Evolutionary conservation across 345 rosid genomes (phyloP).

Genomic region (Citrus medica): DNA sequence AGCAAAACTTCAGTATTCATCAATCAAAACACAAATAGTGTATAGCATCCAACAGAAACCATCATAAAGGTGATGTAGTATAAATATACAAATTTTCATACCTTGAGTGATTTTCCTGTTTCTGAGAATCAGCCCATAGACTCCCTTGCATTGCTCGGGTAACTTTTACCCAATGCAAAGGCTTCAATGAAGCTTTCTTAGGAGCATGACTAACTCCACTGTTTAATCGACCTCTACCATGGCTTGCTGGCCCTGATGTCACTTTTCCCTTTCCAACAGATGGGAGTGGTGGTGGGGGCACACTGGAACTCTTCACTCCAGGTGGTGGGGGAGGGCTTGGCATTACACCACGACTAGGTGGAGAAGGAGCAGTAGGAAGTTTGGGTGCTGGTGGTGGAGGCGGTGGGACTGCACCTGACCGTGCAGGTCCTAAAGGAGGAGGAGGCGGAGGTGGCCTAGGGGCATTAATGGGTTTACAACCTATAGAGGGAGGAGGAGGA

Average conservation of each 20-base stretch:
- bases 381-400: conserved; percentile 57
- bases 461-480: conserved; percentile 9
- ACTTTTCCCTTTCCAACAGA: conserved; percentile 60
- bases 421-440: conserved; percentile 26
- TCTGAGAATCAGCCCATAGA: conserved; percentile 92
- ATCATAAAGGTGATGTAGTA: not conserved
- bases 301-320: conserved; percentile 46
- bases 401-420: conserved; percentile 24
- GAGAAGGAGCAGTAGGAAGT: conserved; percentile 52
- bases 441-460: conserved; percentile 39
- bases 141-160: conserved; percentile 90
- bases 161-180: conserved; percentile 97
- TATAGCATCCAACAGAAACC: conserved; percentile 1
- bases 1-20: not conserved
- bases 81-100: conserved; percentile 19
- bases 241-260: conserved; percentile 32
- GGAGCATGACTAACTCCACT: conserved; percentile 47
- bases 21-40: not conserved
- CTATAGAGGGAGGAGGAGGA: conserved; percentile 29
- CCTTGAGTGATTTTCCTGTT: conserved; percentile 84
- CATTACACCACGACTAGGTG: conserved; percentile 25
- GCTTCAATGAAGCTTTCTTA: conserved; percentile 70
- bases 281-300: conserved; percentile 79
- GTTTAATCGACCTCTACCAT: conserved; percentile 58
- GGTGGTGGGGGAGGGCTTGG: conserved; percentile 49